These are phyloP conservation scores for Halophytophthora polymorphica DNA, from an alignment of 352 stramenopile species.

Conservation along the genomic window DNA sequence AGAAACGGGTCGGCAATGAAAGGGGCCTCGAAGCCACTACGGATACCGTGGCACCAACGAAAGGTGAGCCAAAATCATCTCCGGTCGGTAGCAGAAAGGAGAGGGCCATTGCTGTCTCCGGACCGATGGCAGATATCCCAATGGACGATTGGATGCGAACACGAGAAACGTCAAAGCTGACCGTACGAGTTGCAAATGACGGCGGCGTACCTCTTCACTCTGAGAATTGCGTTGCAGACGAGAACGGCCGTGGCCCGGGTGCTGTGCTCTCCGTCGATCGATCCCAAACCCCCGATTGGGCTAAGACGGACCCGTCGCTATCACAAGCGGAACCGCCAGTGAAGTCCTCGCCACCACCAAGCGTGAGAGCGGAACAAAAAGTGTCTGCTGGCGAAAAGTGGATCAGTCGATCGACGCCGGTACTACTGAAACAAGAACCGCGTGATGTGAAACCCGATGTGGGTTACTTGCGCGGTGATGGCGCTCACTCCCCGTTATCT, in stretches of 20 bases:
- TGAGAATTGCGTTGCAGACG: background rate
- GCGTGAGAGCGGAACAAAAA: background rate
- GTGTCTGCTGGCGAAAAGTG: constrained; percentile 17
- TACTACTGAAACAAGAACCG: background rate
- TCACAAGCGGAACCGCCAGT: constrained; percentile 7
- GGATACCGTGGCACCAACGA: constrained; percentile 2
- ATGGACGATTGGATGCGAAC: constrained; percentile 80
- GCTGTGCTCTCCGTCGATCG: constrained; percentile 38
- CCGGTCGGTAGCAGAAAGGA: constrained; percentile 48
- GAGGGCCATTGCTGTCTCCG: constrained; percentile 38
- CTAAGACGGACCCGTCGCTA: constrained; percentile 26
- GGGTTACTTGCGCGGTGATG: too few species aligned
- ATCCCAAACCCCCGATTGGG: constrained; percentile 61
- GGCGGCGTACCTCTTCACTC: background rate
- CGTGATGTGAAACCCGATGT: too few species aligned
- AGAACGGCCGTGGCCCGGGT: background rate
- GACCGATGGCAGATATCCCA: constrained; percentile 46
- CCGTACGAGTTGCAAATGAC: constrained; percentile 27
- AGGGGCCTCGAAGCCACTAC: background rate
- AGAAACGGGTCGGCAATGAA: background rate
- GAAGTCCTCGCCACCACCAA: constrained; percentile 1
- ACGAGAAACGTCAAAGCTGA: constrained; percentile 47
- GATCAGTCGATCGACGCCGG: constrained; percentile 4
- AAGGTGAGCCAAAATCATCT: constrained; percentile 14
- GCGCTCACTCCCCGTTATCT: too few species aligned